Evolutionary conservation across 2,329 filamentous ascomycete genomes (phyloP).

Genomic region (Penicillium decumbens): DNA sequence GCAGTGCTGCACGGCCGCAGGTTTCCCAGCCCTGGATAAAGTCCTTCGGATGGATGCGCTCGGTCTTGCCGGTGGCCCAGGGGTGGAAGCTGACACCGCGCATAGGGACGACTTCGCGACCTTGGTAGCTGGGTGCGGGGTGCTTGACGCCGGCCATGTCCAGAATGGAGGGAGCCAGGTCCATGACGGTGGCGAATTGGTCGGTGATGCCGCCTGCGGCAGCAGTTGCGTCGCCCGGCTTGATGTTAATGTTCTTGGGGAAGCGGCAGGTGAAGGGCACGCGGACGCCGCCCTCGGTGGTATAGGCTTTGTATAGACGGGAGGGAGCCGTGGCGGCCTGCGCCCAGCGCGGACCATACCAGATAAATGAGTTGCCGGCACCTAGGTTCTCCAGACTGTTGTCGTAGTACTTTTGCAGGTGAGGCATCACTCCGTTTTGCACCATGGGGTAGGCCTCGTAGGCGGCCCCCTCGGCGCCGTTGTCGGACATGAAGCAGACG

Average conservation of each 20-base stretch:
- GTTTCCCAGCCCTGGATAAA: constrained; percentile 56
- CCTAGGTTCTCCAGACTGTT: constrained; percentile 57
- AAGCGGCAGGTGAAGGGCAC: constrained; percentile 51
- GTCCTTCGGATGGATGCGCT: constrained; percentile 48
- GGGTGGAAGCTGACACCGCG: constrained; percentile 47
- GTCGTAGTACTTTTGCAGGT: constrained; percentile 55
- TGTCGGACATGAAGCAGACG: constrained; percentile 60
- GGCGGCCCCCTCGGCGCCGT: constrained; percentile 57
- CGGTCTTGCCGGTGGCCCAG: constrained; percentile 35
- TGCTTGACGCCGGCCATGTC: constrained; percentile 45
- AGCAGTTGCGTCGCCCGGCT: constrained; percentile 20
- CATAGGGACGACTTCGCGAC: constrained; percentile 50
- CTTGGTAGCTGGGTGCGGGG: constrained; percentile 51
- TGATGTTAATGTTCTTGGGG: constrained; percentile 26
- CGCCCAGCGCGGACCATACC: constrained; percentile 58
- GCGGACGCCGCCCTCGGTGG: constrained; percentile 50
- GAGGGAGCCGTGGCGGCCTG: constrained; percentile 51
- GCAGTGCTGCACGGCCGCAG: constrained; percentile 52
- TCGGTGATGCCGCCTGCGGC: constrained; percentile 42
- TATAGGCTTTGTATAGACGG: constrained; percentile 48
- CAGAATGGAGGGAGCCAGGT: constrained; percentile 47
- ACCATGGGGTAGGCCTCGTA: constrained; percentile 58
- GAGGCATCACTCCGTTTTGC: constrained; percentile 50
- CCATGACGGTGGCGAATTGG: constrained; percentile 53
- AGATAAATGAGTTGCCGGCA: constrained; percentile 54